These are phyloP conservation scores for Pythium plurisporium DNA, from an alignment of 352 stramenopile genomes.

Conservation along the genomic window DNA sequence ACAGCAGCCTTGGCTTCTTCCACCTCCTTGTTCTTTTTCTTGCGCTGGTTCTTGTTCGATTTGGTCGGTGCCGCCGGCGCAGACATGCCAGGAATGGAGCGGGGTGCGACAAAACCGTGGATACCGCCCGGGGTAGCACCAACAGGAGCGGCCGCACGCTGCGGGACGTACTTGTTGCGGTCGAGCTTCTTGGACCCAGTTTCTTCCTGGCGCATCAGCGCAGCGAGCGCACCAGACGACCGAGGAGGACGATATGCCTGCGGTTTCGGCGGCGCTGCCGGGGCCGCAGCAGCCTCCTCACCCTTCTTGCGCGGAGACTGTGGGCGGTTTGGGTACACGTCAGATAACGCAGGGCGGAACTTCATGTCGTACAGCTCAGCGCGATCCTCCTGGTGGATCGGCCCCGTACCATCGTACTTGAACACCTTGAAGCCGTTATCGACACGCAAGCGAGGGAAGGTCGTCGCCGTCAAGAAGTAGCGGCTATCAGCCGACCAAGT, in stretches of 20 bases:
- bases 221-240: slow-evolving; percentile 89
- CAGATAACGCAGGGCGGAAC: slow-evolving; percentile 70
- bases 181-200: slow-evolving; percentile 77
- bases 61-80: slow-evolving; percentile 50
- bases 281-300: slow-evolving; percentile 32
- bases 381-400: slow-evolving; percentile 82
- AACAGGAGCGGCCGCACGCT: slow-evolving; percentile 12
- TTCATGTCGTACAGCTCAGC: slow-evolving; percentile 84
- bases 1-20: slow-evolving; percentile 62
- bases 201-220: slow-evolving; percentile 91
- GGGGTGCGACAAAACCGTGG: slow-evolving; percentile 43
- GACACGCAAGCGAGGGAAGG: slow-evolving; percentile 97
- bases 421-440: slow-evolving; percentile 98
- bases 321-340: slow-evolving; percentile 86
- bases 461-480: slow-evolving; percentile 95
- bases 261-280: slow-evolving; percentile 50
- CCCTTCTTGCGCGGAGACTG: slow-evolving; percentile 79
- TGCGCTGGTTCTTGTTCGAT: slow-evolving; percentile 69
- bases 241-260: slow-evolving; percentile 86
- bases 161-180: slow-evolving; percentile 77
- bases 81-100: slow-evolving; percentile 66
- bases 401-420: slow-evolving; percentile 93
- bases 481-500: slow-evolving; percentile 94
- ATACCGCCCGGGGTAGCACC: slow-evolving; percentile 20
- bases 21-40: slow-evolving; percentile 83